Conservation (phyloP, 495 filamentous ascomycete genomes). For the Staphylotrichum longicolle region DNA sequence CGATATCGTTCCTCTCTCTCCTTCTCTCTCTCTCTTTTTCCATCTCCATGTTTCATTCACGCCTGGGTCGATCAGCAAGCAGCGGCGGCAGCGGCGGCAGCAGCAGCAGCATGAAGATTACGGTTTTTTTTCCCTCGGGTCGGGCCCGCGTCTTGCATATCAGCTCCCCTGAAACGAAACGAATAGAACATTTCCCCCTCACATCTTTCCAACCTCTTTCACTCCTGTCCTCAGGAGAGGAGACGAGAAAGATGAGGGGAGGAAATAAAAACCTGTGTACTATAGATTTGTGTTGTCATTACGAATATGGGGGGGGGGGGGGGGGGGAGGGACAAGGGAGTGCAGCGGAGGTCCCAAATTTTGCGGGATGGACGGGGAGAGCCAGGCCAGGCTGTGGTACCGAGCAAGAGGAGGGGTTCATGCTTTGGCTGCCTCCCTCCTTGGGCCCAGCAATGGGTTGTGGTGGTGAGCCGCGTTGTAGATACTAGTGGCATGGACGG, state of each 20-base stretch:
- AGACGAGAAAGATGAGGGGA: too few species aligned
- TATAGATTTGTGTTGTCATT: constrained; percentile 10
- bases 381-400: too few species aligned
- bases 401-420: background rate
- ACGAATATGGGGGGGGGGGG: background rate
- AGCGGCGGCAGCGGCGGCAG: too few species aligned
- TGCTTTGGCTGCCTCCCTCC: background rate
- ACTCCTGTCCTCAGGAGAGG: too few species aligned
- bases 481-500: constrained; percentile 13
- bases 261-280: constrained; percentile 4
- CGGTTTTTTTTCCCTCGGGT: background rate
- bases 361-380: too few species aligned
- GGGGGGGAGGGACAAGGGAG: background rate
- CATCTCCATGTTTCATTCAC: background rate
- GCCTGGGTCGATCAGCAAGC: background rate
- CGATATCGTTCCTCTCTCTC: background rate
- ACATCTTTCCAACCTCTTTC: background rate
- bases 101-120: background rate
- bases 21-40: background rate
- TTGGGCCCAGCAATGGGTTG: background rate
- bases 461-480: constrained; percentile 13
- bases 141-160: constrained; percentile 10
- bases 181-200: constrained; percentile 1
- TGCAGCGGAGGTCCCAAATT: background rate
- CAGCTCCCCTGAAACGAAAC: constrained; percentile 1